Conservation (phyloP, 768 basidiomycete species). For the Termitomyces eurrhizus region DNA sequence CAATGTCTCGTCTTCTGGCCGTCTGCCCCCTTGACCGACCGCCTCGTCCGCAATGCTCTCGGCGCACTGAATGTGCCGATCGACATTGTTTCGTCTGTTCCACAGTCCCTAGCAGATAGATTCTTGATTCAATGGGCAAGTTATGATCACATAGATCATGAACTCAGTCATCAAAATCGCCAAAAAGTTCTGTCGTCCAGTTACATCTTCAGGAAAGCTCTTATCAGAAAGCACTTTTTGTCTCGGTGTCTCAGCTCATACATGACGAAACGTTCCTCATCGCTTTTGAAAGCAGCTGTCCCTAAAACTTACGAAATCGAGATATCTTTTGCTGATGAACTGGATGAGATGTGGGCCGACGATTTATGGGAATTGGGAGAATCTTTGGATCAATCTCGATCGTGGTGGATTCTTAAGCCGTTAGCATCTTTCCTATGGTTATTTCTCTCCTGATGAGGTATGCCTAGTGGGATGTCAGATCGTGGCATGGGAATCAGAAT, state of each 20-base stretch:
- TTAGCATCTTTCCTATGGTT: conserved; percentile 21
- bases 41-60: conserved; percentile 41
- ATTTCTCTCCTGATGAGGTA: not conserved
- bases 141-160: conserved; percentile 84
- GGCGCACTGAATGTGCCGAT: conserved; percentile 19
- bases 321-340: conserved; percentile 86
- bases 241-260: conserved; percentile 71
- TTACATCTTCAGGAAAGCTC: conserved; percentile 85
- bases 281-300: conserved; percentile 48
- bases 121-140: conserved; percentile 75
- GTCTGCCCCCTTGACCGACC: conserved; percentile 42
- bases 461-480: conserved; percentile 83
- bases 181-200: conserved; percentile 64
- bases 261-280: conserved; percentile 62
- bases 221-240: conserved; percentile 94
- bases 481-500: conserved; percentile 92
- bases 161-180: conserved; percentile 53
- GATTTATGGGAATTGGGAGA: conserved; percentile 86
- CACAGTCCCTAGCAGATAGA: conserved; percentile 8
- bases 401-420: conserved; percentile 97
- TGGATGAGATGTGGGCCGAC: conserved; percentile 90
- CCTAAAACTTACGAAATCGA: conserved; percentile 85
- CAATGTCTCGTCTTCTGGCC: conserved; percentile 41
- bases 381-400: conserved; percentile 44
- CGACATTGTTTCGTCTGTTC: conserved; percentile 17